Evolutionary conservation across 148 eudicot genomes (phyloP), one percentile per base, ranked within the genome.

Genomic region (Nepenthes gracilis): DNA sequence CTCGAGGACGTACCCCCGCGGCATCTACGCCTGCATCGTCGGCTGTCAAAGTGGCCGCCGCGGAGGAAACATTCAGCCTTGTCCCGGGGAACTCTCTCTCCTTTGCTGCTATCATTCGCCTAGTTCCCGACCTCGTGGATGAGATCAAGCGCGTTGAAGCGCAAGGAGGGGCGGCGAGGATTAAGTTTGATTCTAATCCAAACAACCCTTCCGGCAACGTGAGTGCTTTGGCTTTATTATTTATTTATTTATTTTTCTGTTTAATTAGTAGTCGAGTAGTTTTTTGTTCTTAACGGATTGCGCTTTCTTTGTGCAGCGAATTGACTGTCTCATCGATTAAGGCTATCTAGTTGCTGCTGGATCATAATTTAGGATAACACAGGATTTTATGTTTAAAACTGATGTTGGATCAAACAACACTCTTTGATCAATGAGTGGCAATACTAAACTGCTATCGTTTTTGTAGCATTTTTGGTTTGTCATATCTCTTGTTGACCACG

Each of bases 61-160:
- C 65, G 9, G 95, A 86, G 57, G 99, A 93, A 78, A 71, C 72
- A 2, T 84, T 86, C 59, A 85, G 85, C 47, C 74, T 93, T 1
- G 77, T 82, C 33, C 60, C 76, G 36, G 81, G 80, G 8, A 76
- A 71, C 37, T 76, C 83, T 45, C 75, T 78, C 40, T 69, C 87
- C 33, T 86, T 79, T 61, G 99, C 85, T 14, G 83, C 93, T 69
- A 81, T 83, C 11, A 81, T 93, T 47, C 66, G 85, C 47, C 83
- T 93, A 4, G 70, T 78, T 35, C 96, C 99, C 2, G 92, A 82
- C 74, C 84, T 93, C 0, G 79, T 93, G 1, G 92, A 82, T 5
- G 95, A 93, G 81, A 86, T 93, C 78, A 86, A 74, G 79, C 83
- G 92, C 38, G 81, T 74, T 5, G 99, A 93, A 76, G 74, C 78